Evolutionary conservation across 148 eudicot genomes (phyloP).

Genomic region (Vaccinium macrocarpon): DNA sequence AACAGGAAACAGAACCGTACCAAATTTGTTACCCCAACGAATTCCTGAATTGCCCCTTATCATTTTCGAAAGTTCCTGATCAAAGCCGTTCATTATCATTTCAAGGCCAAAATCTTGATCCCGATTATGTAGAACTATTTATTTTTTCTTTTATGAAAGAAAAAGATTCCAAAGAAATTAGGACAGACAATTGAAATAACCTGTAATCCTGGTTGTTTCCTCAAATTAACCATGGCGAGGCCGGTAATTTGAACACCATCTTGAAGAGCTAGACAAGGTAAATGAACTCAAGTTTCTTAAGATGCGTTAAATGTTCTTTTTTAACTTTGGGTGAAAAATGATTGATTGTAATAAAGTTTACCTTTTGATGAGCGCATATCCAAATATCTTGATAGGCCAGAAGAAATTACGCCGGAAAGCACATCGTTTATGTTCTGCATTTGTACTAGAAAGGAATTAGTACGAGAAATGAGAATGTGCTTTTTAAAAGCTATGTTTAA

Average conservation of each 20-base stretch:
- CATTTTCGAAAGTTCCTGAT: slow-evolving; percentile 37
- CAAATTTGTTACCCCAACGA: slow-evolving; percentile 62
- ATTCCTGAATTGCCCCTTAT: slow-evolving; percentile 30
- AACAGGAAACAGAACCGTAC: slow-evolving; percentile 52
- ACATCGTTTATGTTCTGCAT: slow-evolving; percentile 84
- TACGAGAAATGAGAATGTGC: too few species aligned
- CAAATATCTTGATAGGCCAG: slow-evolving; percentile 60
- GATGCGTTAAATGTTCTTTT: background rate
- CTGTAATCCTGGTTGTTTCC: slow-evolving; percentile 61
- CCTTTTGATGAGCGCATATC: slow-evolving; percentile 46
- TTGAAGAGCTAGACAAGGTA: slow-evolving; percentile 25
- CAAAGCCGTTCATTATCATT: background rate
- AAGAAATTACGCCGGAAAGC: slow-evolving; percentile 58
- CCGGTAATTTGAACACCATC: slow-evolving; percentile 55
- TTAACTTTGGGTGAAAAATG: background rate
- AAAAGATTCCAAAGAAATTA: background rate
- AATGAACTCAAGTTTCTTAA: slow-evolving; percentile 2
- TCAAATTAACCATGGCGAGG: slow-evolving; percentile 60
- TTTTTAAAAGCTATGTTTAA: too few species aligned
- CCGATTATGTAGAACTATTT: background rate
- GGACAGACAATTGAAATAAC: slow-evolving; percentile 19
- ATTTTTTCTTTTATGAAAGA: background rate
- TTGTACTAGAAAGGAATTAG: background rate
- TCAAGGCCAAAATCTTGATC: background rate
- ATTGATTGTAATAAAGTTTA: slow-evolving; percentile 10